Percentiles rank a stretch among this genome's conserved stretches.
These are phyloP conservation scores for Ananas comosus DNA, from an alignment of 176 grass and related monocot genomes.

Conservation along the genomic window DNA sequence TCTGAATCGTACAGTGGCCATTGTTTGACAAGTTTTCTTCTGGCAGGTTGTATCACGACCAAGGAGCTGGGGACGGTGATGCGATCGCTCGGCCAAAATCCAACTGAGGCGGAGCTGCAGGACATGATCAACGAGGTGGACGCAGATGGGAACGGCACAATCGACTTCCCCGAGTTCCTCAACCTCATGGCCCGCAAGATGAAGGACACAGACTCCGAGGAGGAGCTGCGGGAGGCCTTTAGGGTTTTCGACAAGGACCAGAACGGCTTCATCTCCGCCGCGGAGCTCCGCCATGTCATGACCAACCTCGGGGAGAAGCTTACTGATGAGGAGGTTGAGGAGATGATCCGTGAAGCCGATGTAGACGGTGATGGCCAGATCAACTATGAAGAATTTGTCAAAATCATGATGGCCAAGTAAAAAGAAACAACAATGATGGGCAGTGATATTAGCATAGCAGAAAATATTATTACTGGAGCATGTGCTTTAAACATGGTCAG, in stretches of 20 bases:
- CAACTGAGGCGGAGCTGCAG: slow-evolving; percentile 63
- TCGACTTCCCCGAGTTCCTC: slow-evolving; percentile 66
- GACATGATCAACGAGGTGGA: slow-evolving; percentile 77
- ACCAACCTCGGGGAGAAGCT: slow-evolving; percentile 71
- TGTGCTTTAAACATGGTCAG: too few relatives aligned
- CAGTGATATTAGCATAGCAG: too few relatives aligned
- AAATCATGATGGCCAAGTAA: slow-evolving; percentile 85
- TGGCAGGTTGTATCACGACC: slow-evolving; percentile 56
- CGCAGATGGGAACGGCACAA: slow-evolving; percentile 63
- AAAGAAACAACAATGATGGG: not conserved
- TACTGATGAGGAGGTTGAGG: slow-evolving; percentile 51
- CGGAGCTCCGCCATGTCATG: slow-evolving; percentile 74
- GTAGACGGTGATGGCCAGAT: slow-evolving; percentile 64
- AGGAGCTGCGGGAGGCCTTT: slow-evolving; percentile 70
- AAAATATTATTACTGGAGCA: too few relatives aligned
- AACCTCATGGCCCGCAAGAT: slow-evolving; percentile 71
- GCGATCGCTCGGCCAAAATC: slow-evolving; percentile 65
- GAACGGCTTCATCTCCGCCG: slow-evolving; percentile 68
- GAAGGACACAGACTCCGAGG: slow-evolving; percentile 66
- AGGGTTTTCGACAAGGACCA: slow-evolving; percentile 70
- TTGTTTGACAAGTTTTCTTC: not conserved
- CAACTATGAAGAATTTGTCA: slow-evolving; percentile 64
- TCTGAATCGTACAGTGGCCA: not conserved
- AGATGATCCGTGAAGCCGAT: slow-evolving; percentile 67
- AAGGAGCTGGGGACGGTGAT: slow-evolving; percentile 72